Base-by-base conservation (phyloP, 2,329 filamentous ascomycete genomes). In the Teratosphaeria pseudoeucalypti region DNA sequence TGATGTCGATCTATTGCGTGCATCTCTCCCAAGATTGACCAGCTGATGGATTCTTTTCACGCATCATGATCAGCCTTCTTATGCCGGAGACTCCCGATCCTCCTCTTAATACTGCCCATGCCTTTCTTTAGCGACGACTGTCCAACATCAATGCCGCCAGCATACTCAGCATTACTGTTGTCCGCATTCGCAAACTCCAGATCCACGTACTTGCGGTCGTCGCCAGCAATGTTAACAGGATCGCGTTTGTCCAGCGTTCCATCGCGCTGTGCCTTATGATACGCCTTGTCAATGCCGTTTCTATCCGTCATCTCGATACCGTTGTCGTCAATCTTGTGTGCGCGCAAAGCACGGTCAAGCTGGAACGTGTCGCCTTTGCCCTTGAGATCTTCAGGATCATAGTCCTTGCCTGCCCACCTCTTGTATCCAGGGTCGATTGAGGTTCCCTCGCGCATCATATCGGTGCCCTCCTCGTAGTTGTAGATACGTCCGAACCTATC, bases 401-500 rank as follows among this genome's bases (percentile, higher is more conserved):
- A 94, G 66, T 82, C 67, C 74, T 89, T 72, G 56, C 84, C 85
- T 3, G 86, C 82, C 78, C 85, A 92, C 54, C 89, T 82, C 75
- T 85, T 88, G 70, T 94, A 96, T 14, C 88, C 80, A n/a, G 86
- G 88, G 16, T 88, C 89, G 0, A 76, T 71, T 2, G 83, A 82
- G 62, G 87, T 83, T 0, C 76, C 74, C 67, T 92, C 89, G 56
- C 86, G 81, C 87, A 92, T 91, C 71, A 96, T 78, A 68, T 96
- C 90, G 2, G 86, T 81, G n/a, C 91, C 91, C 69, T 96, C 91
- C 67, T 90, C 79, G 68, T 96, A 96, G 32, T 85, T 65, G 78
- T 95, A 89, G 11, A 81, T 76, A 57, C 84, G 81, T 2, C 92
- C 92, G 58, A 83, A 79, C 19, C 81, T 75, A 70, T 95, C 91